Base-by-base conservation (phyloP, 2,329 filamentous ascomycete species). In the Xylaria sp. region DNA sequence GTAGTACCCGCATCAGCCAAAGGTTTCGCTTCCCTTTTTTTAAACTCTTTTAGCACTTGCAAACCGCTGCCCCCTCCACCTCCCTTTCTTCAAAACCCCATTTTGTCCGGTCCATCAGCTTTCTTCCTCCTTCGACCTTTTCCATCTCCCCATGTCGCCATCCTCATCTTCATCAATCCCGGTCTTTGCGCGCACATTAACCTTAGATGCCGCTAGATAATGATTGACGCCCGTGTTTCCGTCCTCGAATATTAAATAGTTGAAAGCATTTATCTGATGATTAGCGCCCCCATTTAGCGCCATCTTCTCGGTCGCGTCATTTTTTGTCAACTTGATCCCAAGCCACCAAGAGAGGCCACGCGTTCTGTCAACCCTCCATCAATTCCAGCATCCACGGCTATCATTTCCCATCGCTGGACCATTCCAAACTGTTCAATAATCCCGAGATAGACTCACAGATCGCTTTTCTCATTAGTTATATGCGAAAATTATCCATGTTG, bases 401-500 rank as follows among this genome's bases (percentile, higher is more conserved):
- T 55, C 39, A 23, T 56, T 63, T 53, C 43, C 48, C 46, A 23
- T 4, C 55, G n/a, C 30, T 64, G 67, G 67, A 57, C 50, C 67
- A 59, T 63, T 53, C 63, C 62, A 61, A 32, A 34, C 56, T 66
- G 41, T 60, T 70, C 67, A 70, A 70, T 71, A 70, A 69, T 63
- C 39, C 15, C 64, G 67, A 70, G 63, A 67, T 71, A 71, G 69
- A 70, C 67, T 71, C 67, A 63, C 60, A 66, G 56, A 66, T 52
- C 63, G 45, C 43, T 59, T 66, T 60, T 63, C 48, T 64, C 56
- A 70, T 67, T 70, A 70, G 66, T 71, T 68, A 65, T 59, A 67
- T 71, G 67, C 69, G 65, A 67, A 61, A 62, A 61, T 45, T 45
- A 55, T 68, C 69, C 67, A 73, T 76, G 67, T 73, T 73, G 75